Conservation (phyloP, 2,329 filamentous ascomycete species). For the Aureobasidium zeae region DNA sequence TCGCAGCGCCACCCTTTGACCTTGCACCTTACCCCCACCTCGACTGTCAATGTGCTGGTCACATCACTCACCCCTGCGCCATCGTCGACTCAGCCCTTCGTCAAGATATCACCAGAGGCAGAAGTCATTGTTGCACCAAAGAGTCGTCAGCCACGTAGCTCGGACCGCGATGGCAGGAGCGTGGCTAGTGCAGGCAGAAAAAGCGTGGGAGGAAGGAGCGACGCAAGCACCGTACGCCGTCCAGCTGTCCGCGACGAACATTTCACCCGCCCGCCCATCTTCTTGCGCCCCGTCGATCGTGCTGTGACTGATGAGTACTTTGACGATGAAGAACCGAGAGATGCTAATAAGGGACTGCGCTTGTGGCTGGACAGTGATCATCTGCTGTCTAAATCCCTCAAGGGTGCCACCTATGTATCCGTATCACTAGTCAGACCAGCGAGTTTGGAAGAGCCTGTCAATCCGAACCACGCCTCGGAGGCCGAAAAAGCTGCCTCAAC, state of each 20-base stretch:
- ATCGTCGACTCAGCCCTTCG: slow-evolving; percentile 62
- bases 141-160: slow-evolving; percentile 57
- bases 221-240: slow-evolving; percentile 58
- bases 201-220: slow-evolving; percentile 60
- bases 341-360: slow-evolving; percentile 52
- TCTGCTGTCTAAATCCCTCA: slow-evolving; percentile 60
- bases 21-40: slow-evolving; percentile 87
- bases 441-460: slow-evolving; percentile 60
- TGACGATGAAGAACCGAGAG: slow-evolving; percentile 40
- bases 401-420: slow-evolving; percentile 65
- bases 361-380: slow-evolving; percentile 81
- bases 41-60: slow-evolving; percentile 83
- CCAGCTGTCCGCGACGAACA: slow-evolving; percentile 55
- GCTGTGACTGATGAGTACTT: slow-evolving; percentile 66
- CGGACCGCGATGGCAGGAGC: slow-evolving; percentile 66
- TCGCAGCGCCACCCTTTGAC: slow-evolving; percentile 67
- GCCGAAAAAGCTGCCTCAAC: slow-evolving; percentile 52
- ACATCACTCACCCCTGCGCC: slow-evolving; percentile 71
- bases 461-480: slow-evolving; percentile 57
- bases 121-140: slow-evolving; percentile 98
- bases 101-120: slow-evolving; percentile 85
- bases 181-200: slow-evolving; percentile 70
- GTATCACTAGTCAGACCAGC: slow-evolving; percentile 84
- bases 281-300: slow-evolving; percentile 71
- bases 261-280: slow-evolving; percentile 54